Conservation (phyloP, 768 basidiomycete species). For the Mrakia gelida region DNA sequence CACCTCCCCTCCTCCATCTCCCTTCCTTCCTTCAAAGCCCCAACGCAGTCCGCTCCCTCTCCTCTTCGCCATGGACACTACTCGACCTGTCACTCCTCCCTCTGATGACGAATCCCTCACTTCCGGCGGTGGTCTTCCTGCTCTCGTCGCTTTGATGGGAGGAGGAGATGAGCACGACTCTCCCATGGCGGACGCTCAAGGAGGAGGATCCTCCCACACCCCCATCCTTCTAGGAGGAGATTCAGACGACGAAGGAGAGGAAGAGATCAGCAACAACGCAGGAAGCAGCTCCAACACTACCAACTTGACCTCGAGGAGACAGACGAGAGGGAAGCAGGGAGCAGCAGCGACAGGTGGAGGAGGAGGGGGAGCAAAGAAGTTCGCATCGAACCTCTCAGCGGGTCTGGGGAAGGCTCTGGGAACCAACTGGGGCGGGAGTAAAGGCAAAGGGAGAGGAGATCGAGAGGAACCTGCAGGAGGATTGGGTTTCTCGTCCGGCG, state of each 20-base stretch:
- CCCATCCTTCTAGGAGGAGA: neutral
- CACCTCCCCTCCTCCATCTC: neutral
- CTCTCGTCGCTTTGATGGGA: neutral
- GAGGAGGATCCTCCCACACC: neutral
- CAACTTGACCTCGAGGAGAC: neutral
- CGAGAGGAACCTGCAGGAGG: neutral
- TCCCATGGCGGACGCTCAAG: neutral
- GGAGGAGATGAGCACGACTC: neutral
- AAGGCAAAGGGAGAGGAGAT: neutral
- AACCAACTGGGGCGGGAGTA: neutral
- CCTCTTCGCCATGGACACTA: neutral
- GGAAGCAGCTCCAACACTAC: neutral
- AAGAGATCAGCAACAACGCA: neutral
- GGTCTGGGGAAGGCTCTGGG: neutral
- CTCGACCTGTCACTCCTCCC: neutral
- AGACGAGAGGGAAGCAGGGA: neutral
- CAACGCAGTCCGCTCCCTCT: too few relatives aligned
- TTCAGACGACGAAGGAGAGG: neutral
- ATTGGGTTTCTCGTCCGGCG: neutral
- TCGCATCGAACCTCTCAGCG: neutral
- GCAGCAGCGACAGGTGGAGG: neutral
- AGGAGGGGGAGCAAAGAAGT: neutral
- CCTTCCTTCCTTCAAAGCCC: neutral
- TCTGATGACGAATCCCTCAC: neutral
- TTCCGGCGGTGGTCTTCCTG: neutral